A percentile compares a stretch with the other conserved stretches of the same genome.
Conservation (phyloP, 495 filamentous ascomycete genomes). For the Talaromyces adpressus region DNA sequence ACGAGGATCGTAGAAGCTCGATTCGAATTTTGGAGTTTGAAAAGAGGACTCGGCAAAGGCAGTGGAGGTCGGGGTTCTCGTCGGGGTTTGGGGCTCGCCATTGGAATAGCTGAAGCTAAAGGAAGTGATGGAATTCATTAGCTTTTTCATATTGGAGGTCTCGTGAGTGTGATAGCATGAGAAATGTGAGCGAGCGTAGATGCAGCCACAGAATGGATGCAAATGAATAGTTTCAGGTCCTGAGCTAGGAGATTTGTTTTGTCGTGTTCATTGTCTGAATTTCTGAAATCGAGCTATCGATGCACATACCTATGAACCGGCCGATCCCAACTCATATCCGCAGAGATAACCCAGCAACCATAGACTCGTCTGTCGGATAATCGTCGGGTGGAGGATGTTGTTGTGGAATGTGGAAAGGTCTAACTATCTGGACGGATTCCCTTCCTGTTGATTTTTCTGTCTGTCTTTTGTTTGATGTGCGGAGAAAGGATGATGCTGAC, state of each 20-base stretch:
- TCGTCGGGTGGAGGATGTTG: slow-evolving; percentile 15
- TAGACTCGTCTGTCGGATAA: slow-evolving; percentile 22
- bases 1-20: slow-evolving; percentile 43
- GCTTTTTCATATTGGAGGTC: slow-evolving; percentile 18
- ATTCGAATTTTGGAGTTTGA: slow-evolving; percentile 59
- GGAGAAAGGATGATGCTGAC: background rate
- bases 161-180: background rate
- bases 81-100: slow-evolving; percentile 72
- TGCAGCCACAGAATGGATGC: background rate
- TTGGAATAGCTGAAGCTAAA: slow-evolving; percentile 71
- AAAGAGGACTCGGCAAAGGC: slow-evolving; percentile 56
- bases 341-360: slow-evolving; percentile 38
- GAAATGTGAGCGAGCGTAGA: background rate
- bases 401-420: slow-evolving; percentile 5
- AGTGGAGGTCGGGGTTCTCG: slow-evolving; percentile 62
- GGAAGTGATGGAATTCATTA: slow-evolving; percentile 28
- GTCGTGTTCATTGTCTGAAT: background rate
- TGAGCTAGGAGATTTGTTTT: background rate
- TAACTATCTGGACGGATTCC: background rate
- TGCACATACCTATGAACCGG: slow-evolving; percentile 59
- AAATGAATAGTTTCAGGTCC: background rate
- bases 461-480: background rate
- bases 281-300: slow-evolving; percentile 11
- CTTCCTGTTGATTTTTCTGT: background rate
- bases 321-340: slow-evolving; percentile 71